A percentile compares a stretch with the other conserved stretches of the same genome.
Evolutionary conservation across 139 green algal genomes (phyloP).

Genomic region (Ulvella scutata): DNA sequence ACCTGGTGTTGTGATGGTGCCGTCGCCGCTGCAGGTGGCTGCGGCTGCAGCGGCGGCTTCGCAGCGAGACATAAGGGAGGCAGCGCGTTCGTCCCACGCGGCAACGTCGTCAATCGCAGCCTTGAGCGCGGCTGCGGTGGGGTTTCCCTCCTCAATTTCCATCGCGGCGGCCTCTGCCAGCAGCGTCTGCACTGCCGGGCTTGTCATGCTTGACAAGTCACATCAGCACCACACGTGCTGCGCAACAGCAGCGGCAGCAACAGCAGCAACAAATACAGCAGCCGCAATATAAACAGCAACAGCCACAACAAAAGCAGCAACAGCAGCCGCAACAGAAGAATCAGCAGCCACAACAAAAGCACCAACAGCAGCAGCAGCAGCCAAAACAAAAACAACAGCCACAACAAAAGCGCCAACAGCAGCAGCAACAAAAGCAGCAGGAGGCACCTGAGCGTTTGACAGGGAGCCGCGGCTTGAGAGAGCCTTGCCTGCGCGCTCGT

Average conservation of each 20-base stretch:
- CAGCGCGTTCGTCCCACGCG: conserved; percentile 12
- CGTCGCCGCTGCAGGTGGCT: neutral
- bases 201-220: neutral
- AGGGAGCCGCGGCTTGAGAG: conserved; percentile 6
- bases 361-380: too few relatives aligned
- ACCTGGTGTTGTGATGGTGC: neutral
- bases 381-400: too few relatives aligned
- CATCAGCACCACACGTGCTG: neutral
- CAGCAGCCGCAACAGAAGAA: too few relatives aligned
- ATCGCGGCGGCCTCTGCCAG: conserved; percentile 15
- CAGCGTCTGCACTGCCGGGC: conserved; percentile 6
- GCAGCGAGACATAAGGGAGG: conserved; percentile 7
- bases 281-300: too few relatives aligned
- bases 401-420: too few relatives aligned
- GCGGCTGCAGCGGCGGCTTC: neutral
- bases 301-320: too few relatives aligned
- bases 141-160: conserved; percentile 8
- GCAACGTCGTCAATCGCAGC: neutral
- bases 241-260: neutral
- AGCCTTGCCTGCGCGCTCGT: conserved; percentile 12
- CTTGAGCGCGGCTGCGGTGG: conserved; percentile 6
- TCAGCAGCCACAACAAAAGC: too few relatives aligned
- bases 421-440: too few relatives aligned
- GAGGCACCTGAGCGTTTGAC: too few relatives aligned
- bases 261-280: neutral